phyloP scores from a whole-genome alignment of 441 rosid species.

The Eutrema salsugineum region DNA sequence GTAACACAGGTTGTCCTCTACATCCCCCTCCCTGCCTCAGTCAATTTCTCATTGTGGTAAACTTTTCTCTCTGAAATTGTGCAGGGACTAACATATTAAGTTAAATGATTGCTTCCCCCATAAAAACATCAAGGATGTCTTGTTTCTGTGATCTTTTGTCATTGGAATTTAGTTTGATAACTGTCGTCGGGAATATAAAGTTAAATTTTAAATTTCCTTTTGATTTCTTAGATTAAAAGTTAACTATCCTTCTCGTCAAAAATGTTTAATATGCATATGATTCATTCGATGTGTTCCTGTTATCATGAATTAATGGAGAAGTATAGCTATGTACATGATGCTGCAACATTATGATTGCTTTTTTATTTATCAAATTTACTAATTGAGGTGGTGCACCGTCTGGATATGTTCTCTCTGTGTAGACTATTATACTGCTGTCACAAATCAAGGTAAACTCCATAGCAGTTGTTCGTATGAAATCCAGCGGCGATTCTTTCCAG shows the following conservation, averaged over 20 bases:
- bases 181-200: background rate
- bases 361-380: background rate
- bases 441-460: conserved; percentile 83
- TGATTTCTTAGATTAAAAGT: background rate
- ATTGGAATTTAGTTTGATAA: background rate
- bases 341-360: background rate
- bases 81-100: background rate
- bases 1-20: conserved; percentile 50
- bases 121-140: background rate
- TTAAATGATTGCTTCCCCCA: background rate
- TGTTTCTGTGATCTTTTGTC: background rate
- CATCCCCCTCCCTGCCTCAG: conserved; percentile 21
- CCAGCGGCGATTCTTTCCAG: conserved; percentile 33
- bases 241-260: background rate
- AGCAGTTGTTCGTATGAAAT: conserved; percentile 71
- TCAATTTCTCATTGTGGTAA: background rate
- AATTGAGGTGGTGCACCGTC: background rate
- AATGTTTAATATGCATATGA: background rate
- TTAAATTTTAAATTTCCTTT: background rate
- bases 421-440: conserved; percentile 62
- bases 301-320: background rate
- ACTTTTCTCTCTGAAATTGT: background rate
- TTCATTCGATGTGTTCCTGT: background rate
- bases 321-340: background rate
- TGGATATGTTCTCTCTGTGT: conserved; percentile 33